Percentiles rank a stretch among this genome's conserved stretches.
These are phyloP conservation scores for Rostrohypoxylon terebratum DNA, from an alignment of 495 filamentous ascomycete species.

Conservation along the genomic window DNA sequence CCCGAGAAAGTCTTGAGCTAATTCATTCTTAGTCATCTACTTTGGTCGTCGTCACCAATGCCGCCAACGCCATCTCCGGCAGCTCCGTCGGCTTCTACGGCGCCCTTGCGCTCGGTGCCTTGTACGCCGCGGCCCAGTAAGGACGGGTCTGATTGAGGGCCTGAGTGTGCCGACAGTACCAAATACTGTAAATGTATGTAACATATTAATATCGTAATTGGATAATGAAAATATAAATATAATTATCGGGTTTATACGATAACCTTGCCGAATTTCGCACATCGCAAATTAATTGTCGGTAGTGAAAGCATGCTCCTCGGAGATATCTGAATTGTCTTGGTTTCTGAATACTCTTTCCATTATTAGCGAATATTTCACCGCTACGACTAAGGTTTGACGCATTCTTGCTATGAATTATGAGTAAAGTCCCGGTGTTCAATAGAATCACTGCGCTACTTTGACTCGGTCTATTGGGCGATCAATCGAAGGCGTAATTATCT, in stretches of 20 bases:
- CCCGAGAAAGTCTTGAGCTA: not conserved
- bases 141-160: not conserved
- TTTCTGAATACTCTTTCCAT: too few species aligned
- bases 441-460: too few species aligned
- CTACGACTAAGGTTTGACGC: not conserved
- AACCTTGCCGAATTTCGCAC: not conserved
- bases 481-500: too few species aligned
- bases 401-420: not conserved
- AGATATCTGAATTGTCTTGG: too few species aligned
- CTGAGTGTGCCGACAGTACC: not conserved
- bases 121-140: conserved; percentile 37
- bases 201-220: not conserved
- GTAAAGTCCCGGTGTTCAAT: too few species aligned
- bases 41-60: conserved; percentile 18
- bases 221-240: conserved; percentile 1
- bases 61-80: conserved; percentile 24
- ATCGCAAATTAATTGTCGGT: not conserved
- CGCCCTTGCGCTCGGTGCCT: conserved; percentile 37
- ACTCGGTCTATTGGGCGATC: too few species aligned
- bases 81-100: conserved; percentile 41
- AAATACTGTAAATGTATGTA: not conserved
- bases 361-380: not conserved
- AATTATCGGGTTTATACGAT: not conserved
- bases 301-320: not conserved
- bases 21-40: conserved; percentile 30